phyloP scores from a whole-genome alignment of 2,329 filamentous ascomycete species.

The Blastomyces parvus region DNA sequence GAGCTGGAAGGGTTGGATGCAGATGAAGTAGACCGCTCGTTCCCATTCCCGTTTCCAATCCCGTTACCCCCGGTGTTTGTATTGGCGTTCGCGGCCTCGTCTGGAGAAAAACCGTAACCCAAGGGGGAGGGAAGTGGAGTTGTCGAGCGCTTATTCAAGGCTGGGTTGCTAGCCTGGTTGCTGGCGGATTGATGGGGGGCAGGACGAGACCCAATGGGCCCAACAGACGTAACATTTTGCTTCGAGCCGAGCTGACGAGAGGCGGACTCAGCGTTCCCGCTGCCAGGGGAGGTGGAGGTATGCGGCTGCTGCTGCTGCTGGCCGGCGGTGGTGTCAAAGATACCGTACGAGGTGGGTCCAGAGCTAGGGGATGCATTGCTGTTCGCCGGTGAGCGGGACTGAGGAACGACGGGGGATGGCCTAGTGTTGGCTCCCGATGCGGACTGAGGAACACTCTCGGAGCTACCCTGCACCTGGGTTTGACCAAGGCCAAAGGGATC shows the following conservation, averaged over 20 bases:
- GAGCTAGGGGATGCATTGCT: slow-evolving; percentile 68
- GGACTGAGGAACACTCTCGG: slow-evolving; percentile 46
- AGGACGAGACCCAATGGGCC: slow-evolving; percentile 87
- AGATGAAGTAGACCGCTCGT: slow-evolving; percentile 49
- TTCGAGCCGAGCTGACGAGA: slow-evolving; percentile 53
- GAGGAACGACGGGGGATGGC: slow-evolving; percentile 32
- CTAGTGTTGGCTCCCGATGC: slow-evolving; percentile 34
- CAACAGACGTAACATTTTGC: slow-evolving; percentile 55
- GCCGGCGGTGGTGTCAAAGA: slow-evolving; percentile 48
- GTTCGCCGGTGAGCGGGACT: slow-evolving; percentile 61
- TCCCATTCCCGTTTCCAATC: slow-evolving; percentile 27
- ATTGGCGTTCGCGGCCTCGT: slow-evolving; percentile 28
- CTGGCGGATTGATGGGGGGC: slow-evolving; percentile 47
- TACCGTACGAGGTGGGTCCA: slow-evolving; percentile 45
- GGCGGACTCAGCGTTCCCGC: slow-evolving; percentile 50
- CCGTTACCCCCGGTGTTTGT: slow-evolving; percentile 14
- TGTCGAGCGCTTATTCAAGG: slow-evolving; percentile 70
- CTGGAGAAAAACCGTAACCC: slow-evolving; percentile 58
- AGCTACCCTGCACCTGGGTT: slow-evolving; percentile 39
- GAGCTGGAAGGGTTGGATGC: slow-evolving; percentile 50
- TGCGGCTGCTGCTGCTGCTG: slow-evolving; percentile 57
- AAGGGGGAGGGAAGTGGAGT: slow-evolving; percentile 87
- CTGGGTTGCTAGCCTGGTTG: slow-evolving; percentile 44
- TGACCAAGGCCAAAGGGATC: slow-evolving; percentile 54
- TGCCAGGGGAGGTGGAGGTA: slow-evolving; percentile 74